Evolutionary conservation across 768 basidiomycete species (phyloP).

Genomic region (Zangia roseola): DNA sequence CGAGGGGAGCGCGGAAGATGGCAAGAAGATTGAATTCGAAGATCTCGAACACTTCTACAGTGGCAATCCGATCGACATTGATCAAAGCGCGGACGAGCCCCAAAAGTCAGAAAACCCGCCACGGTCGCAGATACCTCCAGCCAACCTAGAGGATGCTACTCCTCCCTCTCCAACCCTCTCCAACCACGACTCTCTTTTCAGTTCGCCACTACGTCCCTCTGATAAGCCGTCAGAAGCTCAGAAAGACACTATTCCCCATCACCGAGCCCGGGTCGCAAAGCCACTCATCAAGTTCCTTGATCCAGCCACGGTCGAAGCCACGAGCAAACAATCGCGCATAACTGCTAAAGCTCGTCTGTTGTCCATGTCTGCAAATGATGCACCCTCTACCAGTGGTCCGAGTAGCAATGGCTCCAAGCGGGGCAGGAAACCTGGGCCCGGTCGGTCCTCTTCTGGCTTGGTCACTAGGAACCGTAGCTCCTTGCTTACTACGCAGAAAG

Average conservation of each 20-base stretch:
- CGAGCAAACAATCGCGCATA: constrained; percentile 39
- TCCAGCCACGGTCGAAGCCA: constrained; percentile 22
- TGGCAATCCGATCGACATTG: constrained; percentile 32
- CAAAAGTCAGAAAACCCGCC: constrained; percentile 3
- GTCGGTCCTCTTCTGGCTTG: constrained; percentile 48
- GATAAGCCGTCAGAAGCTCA: constrained; percentile 9
- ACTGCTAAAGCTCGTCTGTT: constrained; percentile 49
- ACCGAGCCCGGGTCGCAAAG: constrained; percentile 49
- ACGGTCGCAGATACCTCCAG: not conserved
- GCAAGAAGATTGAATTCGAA: constrained; percentile 22
- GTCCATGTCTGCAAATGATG: constrained; percentile 13
- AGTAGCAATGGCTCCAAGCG: constrained; percentile 9
- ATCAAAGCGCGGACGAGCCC: constrained; percentile 20
- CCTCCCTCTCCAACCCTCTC: constrained; percentile 11
- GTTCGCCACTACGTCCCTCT: constrained; percentile 18
- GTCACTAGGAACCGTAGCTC: constrained; percentile 46
- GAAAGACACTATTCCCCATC: constrained; percentile 28
- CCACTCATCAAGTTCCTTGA: constrained; percentile 56
- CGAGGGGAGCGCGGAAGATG: not conserved
- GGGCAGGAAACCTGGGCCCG: constrained; percentile 45
- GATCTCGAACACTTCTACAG: constrained; percentile 32
- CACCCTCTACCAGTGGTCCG: constrained; percentile 10
- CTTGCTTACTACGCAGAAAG: constrained; percentile 53
- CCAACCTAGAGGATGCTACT: not conserved
- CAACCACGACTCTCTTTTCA: constrained; percentile 30